Conservation (phyloP, 1,139 yeast species). For the Pichia sp. region DNA sequence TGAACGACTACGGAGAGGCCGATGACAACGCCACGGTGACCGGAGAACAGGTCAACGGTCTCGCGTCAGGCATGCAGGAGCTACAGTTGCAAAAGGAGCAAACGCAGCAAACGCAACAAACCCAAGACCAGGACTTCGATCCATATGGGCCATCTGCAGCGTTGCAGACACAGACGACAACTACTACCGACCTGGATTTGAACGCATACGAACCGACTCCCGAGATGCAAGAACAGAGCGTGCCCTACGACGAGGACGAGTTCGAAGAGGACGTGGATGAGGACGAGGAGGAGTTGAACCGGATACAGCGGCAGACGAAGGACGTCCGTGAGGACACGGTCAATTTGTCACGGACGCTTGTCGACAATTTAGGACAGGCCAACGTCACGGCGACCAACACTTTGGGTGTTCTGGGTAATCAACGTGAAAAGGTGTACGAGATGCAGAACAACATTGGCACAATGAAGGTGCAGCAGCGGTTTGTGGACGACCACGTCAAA, state of each 20-base stretch:
- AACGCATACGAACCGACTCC: constrained; percentile 34
- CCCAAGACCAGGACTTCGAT: constrained; percentile 11
- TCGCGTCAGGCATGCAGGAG: constrained; percentile 13
- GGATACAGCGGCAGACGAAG: constrained; percentile 78
- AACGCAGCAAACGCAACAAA: not conserved
- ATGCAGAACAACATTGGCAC: constrained; percentile 74
- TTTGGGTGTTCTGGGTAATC: constrained; percentile 87
- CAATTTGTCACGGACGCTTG: constrained; percentile 78
- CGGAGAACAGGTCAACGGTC: constrained; percentile 7
- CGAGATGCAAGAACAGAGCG: constrained; percentile 20
- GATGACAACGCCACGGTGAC: constrained; percentile 6
- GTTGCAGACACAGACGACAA: constrained; percentile 19
- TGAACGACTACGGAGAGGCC: constrained; percentile 9
- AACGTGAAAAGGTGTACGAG: constrained; percentile 76
- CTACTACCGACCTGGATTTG: constrained; percentile 22
- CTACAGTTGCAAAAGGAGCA: constrained; percentile 16
- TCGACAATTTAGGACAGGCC: constrained; percentile 86
- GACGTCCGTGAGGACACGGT: constrained; percentile 64
- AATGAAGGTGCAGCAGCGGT: constrained; percentile 76
- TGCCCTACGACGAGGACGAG: constrained; percentile 25
- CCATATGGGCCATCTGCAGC: constrained; percentile 20
- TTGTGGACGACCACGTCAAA: constrained; percentile 79
- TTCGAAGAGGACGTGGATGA: constrained; percentile 55
- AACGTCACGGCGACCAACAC: constrained; percentile 89
- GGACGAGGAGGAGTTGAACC: constrained; percentile 83